Conservation (phyloP, 1,284 basidiomycete species). For the Schizophyllum amplum region DNA sequence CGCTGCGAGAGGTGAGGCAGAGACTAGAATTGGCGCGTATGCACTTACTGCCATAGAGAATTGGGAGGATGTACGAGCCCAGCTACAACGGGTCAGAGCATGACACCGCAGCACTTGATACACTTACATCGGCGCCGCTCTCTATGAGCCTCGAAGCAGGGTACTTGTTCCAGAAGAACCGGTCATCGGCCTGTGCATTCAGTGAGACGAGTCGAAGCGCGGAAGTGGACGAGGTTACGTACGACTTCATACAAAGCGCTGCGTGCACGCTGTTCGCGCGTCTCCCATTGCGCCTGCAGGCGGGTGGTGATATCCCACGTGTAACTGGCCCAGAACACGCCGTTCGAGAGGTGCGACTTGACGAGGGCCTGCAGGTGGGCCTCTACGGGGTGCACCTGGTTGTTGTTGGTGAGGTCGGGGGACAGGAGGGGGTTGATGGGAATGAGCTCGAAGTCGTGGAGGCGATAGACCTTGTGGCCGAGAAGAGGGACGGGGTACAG, state of each 20-base stretch:
- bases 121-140: conserved; percentile 53
- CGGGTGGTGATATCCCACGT: conserved; percentile 86
- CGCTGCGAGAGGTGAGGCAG: conserved; percentile 8
- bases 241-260: conserved; percentile 61
- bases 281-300: conserved; percentile 76
- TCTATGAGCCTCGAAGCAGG: conserved; percentile 71
- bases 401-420: conserved; percentile 29
- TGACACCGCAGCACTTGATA: conserved; percentile 6
- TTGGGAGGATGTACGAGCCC: conserved; percentile 83
- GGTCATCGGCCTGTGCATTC: conserved; percentile 70
- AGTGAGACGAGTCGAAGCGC: conserved; percentile 8
- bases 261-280: conserved; percentile 37
- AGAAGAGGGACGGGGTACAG: conserved; percentile 68
- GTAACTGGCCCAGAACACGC: conserved; percentile 88
- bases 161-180: conserved; percentile 98
- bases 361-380: conserved; percentile 82
- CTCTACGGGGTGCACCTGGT: conserved; percentile 78
- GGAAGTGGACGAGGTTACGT: conserved; percentile 14
- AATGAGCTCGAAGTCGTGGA: conserved; percentile 88
- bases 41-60: conserved; percentile 81
- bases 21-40: neutral
- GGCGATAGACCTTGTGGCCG: conserved; percentile 82
- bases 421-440: conserved; percentile 59
- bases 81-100: conserved; percentile 37
- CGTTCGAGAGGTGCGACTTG: conserved; percentile 75